phyloP scores from a whole-genome alignment of 2,329 filamentous ascomycete species.

The Coleophoma crateriformis region DNA sequence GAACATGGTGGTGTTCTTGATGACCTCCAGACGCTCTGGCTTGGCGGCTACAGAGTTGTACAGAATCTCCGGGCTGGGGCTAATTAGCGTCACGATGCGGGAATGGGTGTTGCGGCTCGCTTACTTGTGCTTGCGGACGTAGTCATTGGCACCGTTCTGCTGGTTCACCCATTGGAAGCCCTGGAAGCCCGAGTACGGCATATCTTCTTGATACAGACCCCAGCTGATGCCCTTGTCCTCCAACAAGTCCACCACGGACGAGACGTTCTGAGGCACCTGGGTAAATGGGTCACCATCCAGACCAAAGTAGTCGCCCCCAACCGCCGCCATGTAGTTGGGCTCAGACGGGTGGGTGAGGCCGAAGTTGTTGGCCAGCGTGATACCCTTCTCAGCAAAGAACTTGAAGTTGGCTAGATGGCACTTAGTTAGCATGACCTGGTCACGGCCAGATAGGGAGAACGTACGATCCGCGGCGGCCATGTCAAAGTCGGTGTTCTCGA shows the following conservation, averaged over 20 bases:
- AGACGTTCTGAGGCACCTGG: conserved; percentile 52
- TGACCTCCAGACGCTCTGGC: conserved; percentile 54
- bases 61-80: conserved; percentile 43
- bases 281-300: conserved; percentile 64
- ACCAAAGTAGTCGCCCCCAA: conserved; percentile 63
- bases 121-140: conserved; percentile 78
- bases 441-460: conserved; percentile 20
- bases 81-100: conserved; percentile 1
- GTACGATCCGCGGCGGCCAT: conserved; percentile 57
- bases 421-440: conserved; percentile 21
- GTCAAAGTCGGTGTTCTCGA: conserved; percentile 70
- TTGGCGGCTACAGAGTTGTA: conserved; percentile 60
- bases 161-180: conserved; percentile 60
- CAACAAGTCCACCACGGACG: conserved; percentile 63
- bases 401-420: conserved; percentile 40
- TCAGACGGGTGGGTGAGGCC: conserved; percentile 67
- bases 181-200: conserved; percentile 70
- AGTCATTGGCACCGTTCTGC: conserved; percentile 62
- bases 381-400: conserved; percentile 54
- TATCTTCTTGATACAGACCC: conserved; percentile 72
- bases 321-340: conserved; percentile 68
- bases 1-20: conserved; percentile 72
- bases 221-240: conserved; percentile 60
- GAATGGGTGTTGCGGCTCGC: conserved; percentile 10
- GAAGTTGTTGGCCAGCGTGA: conserved; percentile 53